These are phyloP conservation scores for Pisolithus thermaeus DNA, from an alignment of 1,284 basidiomycete genomes.

Conservation along the genomic window DNA sequence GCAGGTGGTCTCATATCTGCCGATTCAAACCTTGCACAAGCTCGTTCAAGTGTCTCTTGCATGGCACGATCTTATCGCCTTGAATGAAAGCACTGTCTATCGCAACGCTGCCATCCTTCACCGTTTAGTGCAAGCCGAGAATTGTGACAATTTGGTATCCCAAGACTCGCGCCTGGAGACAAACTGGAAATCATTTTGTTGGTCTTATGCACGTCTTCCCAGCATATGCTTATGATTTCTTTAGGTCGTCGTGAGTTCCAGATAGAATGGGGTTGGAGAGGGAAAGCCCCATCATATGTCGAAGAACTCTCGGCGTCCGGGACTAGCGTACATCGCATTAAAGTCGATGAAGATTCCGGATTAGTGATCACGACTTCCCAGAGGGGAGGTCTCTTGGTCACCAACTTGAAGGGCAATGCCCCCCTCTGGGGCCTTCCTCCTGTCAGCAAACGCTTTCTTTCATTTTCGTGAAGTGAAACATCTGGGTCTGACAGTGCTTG, in stretches of 20 bases:
- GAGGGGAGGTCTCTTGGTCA: constrained; percentile 50
- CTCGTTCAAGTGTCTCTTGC: constrained; percentile 34
- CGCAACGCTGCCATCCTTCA: constrained; percentile 47
- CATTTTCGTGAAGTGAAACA: background rate
- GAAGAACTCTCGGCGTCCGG: constrained; percentile 32
- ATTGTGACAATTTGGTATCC: constrained; percentile 27
- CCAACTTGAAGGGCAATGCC: constrained; percentile 41
- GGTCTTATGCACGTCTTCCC: constrained; percentile 21
- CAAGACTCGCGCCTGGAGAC: background rate
- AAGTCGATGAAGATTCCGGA: constrained; percentile 57
- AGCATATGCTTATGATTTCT: constrained; percentile 9
- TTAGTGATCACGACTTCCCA: constrained; percentile 52
- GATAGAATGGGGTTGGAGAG: too few relatives aligned
- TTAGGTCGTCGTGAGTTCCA: constrained; percentile 42
- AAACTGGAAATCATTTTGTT: constrained; percentile 58
- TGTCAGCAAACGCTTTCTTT: constrained; percentile 26
- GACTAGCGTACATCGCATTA: constrained; percentile 58
- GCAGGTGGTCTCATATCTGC: constrained; percentile 39
- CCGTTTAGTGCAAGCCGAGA: constrained; percentile 34
- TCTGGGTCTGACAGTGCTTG: constrained; percentile 2
- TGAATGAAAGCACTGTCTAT: constrained; percentile 47
- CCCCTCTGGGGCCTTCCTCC: constrained; percentile 53
- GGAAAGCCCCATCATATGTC: constrained; percentile 33
- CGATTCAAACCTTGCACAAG: constrained; percentile 35
- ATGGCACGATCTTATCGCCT: constrained; percentile 40